Conservation (phyloP, 2,329 filamentous ascomycete genomes). For the Macrophomina tecta region DNA sequence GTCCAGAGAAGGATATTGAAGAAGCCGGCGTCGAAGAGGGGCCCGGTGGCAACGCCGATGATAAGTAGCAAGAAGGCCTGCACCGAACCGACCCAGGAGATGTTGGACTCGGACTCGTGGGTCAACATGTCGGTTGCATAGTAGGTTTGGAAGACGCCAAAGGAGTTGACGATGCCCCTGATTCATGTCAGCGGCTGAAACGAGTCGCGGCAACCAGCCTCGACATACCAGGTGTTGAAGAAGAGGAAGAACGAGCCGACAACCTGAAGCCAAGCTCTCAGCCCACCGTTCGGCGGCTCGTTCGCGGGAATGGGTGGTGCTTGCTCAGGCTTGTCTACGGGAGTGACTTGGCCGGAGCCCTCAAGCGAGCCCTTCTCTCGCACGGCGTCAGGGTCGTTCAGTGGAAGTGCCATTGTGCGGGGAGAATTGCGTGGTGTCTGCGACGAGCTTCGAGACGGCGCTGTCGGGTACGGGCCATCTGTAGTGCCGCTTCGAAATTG, state of each 20-base stretch:
- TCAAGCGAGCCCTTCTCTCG: not conserved
- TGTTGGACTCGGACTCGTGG: constrained; percentile 47
- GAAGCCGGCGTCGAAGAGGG: constrained; percentile 57
- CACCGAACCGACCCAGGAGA: constrained; percentile 58
- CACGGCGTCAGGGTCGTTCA: too few relatives aligned
- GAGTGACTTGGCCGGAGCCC: not conserved
- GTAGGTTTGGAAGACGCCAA: constrained; percentile 56
- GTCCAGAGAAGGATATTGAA: constrained; percentile 50
- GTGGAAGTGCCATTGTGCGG: too few relatives aligned
- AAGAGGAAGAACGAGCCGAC: constrained; percentile 55
- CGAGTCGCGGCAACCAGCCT: not conserved
- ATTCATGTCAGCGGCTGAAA: not conserved
- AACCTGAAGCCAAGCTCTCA: constrained; percentile 56
- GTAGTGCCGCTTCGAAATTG: too few relatives aligned
- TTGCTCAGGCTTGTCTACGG: not conserved
- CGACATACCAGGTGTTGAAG: constrained; percentile 53
- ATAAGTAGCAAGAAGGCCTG: constrained; percentile 56
- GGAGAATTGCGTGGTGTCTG: too few relatives aligned
- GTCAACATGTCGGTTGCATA: constrained; percentile 52
- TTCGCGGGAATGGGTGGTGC: not conserved
- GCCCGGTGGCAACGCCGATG: constrained; percentile 54
- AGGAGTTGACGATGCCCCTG: constrained; percentile 54
- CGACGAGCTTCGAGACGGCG: too few relatives aligned
- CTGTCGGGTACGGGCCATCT: too few relatives aligned
- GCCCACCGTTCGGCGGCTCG: constrained; percentile 51